Evolutionary conservation across 495 filamentous ascomycete species (phyloP), one percentile per base, ranked within the genome.

Genomic region (Penicillium macrosclerotiorum): DNA sequence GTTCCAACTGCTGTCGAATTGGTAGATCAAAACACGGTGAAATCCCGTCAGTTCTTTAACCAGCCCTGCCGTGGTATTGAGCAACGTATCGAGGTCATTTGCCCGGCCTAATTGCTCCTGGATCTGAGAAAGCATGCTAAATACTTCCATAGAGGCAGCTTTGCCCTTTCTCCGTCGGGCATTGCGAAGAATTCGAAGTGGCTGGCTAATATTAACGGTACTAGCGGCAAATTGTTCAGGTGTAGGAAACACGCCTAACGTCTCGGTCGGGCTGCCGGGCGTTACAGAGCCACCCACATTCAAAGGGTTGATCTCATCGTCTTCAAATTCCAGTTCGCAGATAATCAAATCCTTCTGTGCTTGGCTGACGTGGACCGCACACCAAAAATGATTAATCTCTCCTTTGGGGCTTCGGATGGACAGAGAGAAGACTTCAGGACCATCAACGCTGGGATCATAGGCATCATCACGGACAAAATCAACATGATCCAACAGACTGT

Each of bases 11-110:
- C 80, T 73, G 60, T 97, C 91, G 50, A 96, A 97, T 55, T 94
- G 90, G 63, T 95, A 96, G 12, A 97, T 78, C 85, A 96, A 86
- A 8, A 95, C 86, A 2, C 90, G 86, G 54, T 95, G 90, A 53
- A 96, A 97, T 0, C 91, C 90, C 0, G 89, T 95, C 22, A 97
- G 63, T 49, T 96, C 90, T 57, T 94, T 71, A 1, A 69, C 70
- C 6, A 72, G 43, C 1, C 70, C 67, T 0, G 64, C 52, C 0
- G 68, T 63, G 1, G 54, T 69, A 19, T 72, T 67, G 12, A 73
- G 42, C 1, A 73, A 51, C 84, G 90, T 51, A 85, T 95, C 67
- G 5, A 71, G 27, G 35, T 45, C 63, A 22, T 64, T 41, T 5
- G 68, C 49, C 23, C 65, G 52, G 11, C 51, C 55, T 16, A 73